Base-by-base conservation (phyloP, 495 filamentous ascomycete species). In the Annulohypoxylon nitens region DNA sequence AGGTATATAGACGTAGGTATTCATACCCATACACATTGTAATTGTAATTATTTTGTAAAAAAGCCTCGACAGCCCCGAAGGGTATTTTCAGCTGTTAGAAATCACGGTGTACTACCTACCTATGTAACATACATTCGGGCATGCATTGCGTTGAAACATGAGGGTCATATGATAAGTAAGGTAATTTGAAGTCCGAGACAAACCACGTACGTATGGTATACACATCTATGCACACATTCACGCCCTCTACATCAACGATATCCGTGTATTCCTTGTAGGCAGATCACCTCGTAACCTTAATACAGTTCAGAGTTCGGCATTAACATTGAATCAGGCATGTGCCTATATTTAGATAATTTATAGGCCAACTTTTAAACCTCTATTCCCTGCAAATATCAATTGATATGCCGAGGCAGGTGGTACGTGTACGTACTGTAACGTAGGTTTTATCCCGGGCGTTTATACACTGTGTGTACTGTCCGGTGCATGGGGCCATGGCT, bases 331-430 rank as follows among this genome's bases (percentile, higher is more conserved):
- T 20, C 11, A 18, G 36, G n/a, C 45, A 60, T 61, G 65, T 61
- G 65, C 33, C 65, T 68, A 68, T 68, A 68, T 54, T 68, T 68
- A 63, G 60, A 63, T 63, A 33, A 47, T 30, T 45, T 57, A 57
- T 57, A 57, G 53, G 53, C 30, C 16, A 37, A 9, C 14, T 33
- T 10, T 54, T 26, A 23, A 51, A 51, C 48, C n/a, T 47, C 4
- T 20, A 11, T 54, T 30, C 50, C 10, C 23, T 43, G 39, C 14
- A 43, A 43, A 54, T 6, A 54, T 26, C 10, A n/a, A 26, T 20
- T 59, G 36, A 16, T 53, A 25, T 64, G n/a, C 16, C 30, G 10
- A 47, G 14, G 18, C 2, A 58, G n/a, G 54, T 54, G n/a, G 23
- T 58, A 66, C 26, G 41, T 48, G 51, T 39, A 39, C 12, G 5